phyloP scores from a whole-genome alignment of 495 filamentous ascomycete genomes.

The Podospora pseudocomata region DNA sequence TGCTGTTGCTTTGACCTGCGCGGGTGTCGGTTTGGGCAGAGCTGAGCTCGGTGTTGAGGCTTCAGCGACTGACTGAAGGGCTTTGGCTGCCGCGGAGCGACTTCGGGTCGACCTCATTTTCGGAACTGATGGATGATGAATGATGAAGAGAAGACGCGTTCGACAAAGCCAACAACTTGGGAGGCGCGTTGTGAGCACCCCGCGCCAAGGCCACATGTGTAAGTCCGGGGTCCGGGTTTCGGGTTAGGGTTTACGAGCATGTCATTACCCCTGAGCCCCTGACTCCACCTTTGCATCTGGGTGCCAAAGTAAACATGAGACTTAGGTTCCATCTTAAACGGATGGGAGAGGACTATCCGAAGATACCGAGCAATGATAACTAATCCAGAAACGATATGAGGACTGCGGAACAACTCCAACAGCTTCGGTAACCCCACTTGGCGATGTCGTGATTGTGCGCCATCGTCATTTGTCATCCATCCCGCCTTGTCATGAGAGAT shows the following conservation, averaged over 20 bases:
- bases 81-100: neutral
- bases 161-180: neutral
- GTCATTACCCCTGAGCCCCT: neutral
- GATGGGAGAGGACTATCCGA: neutral
- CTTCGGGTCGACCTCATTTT: constrained; percentile 1
- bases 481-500: neutral
- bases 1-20: neutral
- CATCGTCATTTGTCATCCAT: constrained; percentile 10
- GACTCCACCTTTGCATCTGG: neutral
- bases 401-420: neutral
- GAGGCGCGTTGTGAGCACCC: no score
- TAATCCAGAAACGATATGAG: neutral
- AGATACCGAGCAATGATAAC: neutral
- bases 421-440: neutral
- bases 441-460: constrained; percentile 9
- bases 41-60: neutral
- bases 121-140: neutral
- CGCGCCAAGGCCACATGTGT: no score
- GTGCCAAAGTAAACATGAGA: neutral
- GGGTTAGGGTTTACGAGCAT: neutral
- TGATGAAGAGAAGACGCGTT: neutral
- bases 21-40: neutral
- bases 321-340: neutral
- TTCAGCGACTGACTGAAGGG: neutral
- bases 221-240: no score